Evolutionary conservation across 768 basidiomycete species (phyloP).

Genomic region (Kondoa malvinella): DNA sequence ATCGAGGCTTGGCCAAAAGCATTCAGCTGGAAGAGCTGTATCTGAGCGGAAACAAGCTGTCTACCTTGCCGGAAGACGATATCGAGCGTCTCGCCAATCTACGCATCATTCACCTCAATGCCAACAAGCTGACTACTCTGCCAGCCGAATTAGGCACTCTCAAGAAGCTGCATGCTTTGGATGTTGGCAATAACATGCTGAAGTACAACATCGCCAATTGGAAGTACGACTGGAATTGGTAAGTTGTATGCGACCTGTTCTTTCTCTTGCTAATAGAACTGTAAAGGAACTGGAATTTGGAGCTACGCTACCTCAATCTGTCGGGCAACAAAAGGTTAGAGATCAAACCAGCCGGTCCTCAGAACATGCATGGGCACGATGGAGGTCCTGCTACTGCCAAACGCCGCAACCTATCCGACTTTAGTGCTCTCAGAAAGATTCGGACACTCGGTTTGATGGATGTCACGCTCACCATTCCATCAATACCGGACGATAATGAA

Average conservation of each 20-base stretch:
- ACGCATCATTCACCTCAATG: slow-evolving; percentile 69
- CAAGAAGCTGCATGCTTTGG: slow-evolving; percentile 57
- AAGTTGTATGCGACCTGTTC: slow-evolving; percentile 26
- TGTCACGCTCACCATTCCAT: slow-evolving; percentile 49
- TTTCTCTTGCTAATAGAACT: not conserved
- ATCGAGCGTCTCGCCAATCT: slow-evolving; percentile 52
- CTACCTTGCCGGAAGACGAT: slow-evolving; percentile 76
- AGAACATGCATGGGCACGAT: slow-evolving; percentile 11
- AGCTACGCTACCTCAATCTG: slow-evolving; percentile 80
- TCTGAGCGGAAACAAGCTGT: slow-evolving; percentile 85
- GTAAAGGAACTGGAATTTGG: slow-evolving; percentile 84
- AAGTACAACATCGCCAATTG: slow-evolving; percentile 97
- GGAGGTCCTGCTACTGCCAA: slow-evolving; percentile 24
- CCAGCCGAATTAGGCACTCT: slow-evolving; percentile 80
- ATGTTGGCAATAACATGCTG: slow-evolving; percentile 77
- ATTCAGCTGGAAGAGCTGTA: slow-evolving; percentile 64
- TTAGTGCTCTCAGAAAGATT: slow-evolving; percentile 66
- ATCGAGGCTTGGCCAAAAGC: slow-evolving; percentile 55
- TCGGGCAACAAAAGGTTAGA: slow-evolving; percentile 93
- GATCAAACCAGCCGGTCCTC: slow-evolving; percentile 49
- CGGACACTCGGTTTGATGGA: slow-evolving; percentile 95
- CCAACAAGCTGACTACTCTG: slow-evolving; percentile 77
- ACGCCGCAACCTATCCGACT: slow-evolving; percentile 50
- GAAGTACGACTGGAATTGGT: slow-evolving; percentile 99
- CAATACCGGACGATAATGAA: slow-evolving; percentile 44